Base-by-base conservation (phyloP, 2,329 filamentous ascomycete species). In the Pyrenophora graminea region DNA sequence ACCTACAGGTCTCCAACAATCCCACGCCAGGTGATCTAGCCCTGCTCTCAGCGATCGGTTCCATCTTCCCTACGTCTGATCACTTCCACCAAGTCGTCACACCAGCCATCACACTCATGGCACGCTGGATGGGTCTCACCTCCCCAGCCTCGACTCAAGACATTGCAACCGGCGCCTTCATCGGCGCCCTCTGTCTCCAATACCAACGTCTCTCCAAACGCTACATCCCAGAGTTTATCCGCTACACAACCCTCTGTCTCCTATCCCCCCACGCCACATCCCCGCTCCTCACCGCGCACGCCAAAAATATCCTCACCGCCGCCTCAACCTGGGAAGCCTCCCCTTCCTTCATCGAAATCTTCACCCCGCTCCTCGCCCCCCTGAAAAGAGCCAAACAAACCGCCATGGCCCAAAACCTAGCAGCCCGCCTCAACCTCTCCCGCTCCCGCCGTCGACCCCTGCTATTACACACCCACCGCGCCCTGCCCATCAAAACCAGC, bases 61-160 rank as follows among this genome's bases (percentile, higher is more conserved):
- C 85, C 2, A 89, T 95, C 45, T 99, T 96, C 67, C 92, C 94
- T 4, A 96, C 94, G 0, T 97, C 92, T 0, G 94, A 99, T 74
- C 92, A 97, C 74, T 99, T 97, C 74, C 94, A 99, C 66, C 88
- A 94, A 63, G 90, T 97, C 31, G 88, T 91, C 34, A 99, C 94
- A 1, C 94, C 94, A 2, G 89, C 93, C 0, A 88, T 91, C 74
- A 84, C 97, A 4, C 83, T 87, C n/a, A 90, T 97, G 73, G 84
- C 83, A 10, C 85, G 90, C 47, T 97, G 89, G 74, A 81, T 99
- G 21, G 90, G 88, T 1, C 85, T 96, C 62, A 90, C 86, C 48
- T 80, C 87, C 0, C 85, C 91, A 0, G 79, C 83, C 37, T 79
- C 77, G 6, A 73, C 90, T 3, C 76, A 80, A 6, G 89, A 94